phyloP scores from a whole-genome alignment of 2,329 filamentous ascomycete genomes.

The Ophidiomyces ophidiicola region DNA sequence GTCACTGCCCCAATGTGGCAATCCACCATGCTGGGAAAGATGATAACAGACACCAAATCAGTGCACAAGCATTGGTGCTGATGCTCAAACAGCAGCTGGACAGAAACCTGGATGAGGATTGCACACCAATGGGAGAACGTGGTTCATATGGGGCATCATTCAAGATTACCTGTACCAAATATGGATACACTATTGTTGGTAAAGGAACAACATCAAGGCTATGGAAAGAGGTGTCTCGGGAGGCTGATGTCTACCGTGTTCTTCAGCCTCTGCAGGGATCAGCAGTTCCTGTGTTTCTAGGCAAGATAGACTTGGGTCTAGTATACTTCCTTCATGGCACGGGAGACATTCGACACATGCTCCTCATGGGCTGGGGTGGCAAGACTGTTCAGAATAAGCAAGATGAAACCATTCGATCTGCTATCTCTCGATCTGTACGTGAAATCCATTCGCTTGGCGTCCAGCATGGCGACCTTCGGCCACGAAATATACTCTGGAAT shows the following conservation, averaged over 20 bases:
- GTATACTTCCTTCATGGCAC: slow-evolving; percentile 23
- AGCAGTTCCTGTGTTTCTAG: slow-evolving; percentile 23
- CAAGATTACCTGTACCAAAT: slow-evolving; percentile 21
- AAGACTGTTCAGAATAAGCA: slow-evolving; percentile 12
- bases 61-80: slow-evolving; percentile 15
- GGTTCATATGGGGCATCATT: slow-evolving; percentile 22
- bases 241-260: slow-evolving; percentile 20
- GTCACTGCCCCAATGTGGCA: slow-evolving; percentile 20
- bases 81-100: slow-evolving; percentile 21
- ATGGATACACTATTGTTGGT: slow-evolving; percentile 21
- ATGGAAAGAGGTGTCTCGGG: slow-evolving; percentile 20
- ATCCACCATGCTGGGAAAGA: slow-evolving; percentile 15
- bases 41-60: slow-evolving; percentile 16
- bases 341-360: slow-evolving; percentile 22
- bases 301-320: slow-evolving; percentile 18
- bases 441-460: slow-evolving; percentile 16
- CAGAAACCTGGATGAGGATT: slow-evolving; percentile 20
- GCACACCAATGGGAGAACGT: slow-evolving; percentile 20
- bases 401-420: slow-evolving; percentile 1
- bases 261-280: slow-evolving; percentile 20
- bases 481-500: slow-evolving; percentile 20
- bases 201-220: slow-evolving; percentile 23
- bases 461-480: slow-evolving; percentile 17
- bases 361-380: slow-evolving; percentile 23
- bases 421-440: slow-evolving; percentile 10